Conservation (phyloP, 2,329 filamentous ascomycete genomes). For the Amylocarpus encephaloides region DNA sequence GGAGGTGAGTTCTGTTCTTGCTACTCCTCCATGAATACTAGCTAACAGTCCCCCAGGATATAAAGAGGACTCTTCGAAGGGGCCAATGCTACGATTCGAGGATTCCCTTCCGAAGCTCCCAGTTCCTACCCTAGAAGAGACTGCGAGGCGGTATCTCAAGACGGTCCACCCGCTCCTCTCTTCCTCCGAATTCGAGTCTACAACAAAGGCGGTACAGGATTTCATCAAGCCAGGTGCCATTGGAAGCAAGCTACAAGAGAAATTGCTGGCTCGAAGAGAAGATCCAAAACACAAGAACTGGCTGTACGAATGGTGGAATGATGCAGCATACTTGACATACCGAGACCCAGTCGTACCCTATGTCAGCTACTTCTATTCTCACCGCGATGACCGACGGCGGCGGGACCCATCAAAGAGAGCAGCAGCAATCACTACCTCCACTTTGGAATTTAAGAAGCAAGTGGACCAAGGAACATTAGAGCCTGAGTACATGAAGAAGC, state of each 20-base stretch:
- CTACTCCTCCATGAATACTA: slow-evolving; percentile 9
- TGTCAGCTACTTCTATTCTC: slow-evolving; percentile 99
- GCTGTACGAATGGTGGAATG: slow-evolving; percentile 98
- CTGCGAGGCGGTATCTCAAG: slow-evolving; percentile 72
- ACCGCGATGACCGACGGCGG: slow-evolving; percentile 84
- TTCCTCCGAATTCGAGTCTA: slow-evolving; percentile 60
- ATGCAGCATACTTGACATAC: slow-evolving; percentile 85
- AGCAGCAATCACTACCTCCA: slow-evolving; percentile 78
- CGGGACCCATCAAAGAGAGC: slow-evolving; percentile 88
- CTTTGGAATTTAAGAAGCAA: slow-evolving; percentile 88
- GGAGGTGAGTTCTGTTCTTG: slow-evolving; percentile 36
- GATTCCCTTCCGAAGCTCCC: slow-evolving; percentile 76
- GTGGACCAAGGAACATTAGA: slow-evolving; percentile 79
- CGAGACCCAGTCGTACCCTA: slow-evolving; percentile 95
- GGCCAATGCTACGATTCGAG: slow-evolving; percentile 76
- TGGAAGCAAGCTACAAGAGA: slow-evolving; percentile 80
- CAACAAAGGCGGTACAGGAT: slow-evolving; percentile 77
- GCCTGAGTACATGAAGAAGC: slow-evolving; percentile 97
- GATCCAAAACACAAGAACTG: slow-evolving; percentile 84
- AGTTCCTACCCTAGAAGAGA: slow-evolving; percentile 77
- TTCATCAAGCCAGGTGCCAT: slow-evolving; percentile 83
- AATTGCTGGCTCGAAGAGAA: slow-evolving; percentile 71
- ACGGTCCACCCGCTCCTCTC: slow-evolving; percentile 69
- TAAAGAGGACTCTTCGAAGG: slow-evolving; percentile 72
- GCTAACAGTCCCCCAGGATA: slow-evolving; percentile 50